Evolutionary conservation across 805 yeast species (phyloP).

Genomic region (Candida silvicultrix): DNA sequence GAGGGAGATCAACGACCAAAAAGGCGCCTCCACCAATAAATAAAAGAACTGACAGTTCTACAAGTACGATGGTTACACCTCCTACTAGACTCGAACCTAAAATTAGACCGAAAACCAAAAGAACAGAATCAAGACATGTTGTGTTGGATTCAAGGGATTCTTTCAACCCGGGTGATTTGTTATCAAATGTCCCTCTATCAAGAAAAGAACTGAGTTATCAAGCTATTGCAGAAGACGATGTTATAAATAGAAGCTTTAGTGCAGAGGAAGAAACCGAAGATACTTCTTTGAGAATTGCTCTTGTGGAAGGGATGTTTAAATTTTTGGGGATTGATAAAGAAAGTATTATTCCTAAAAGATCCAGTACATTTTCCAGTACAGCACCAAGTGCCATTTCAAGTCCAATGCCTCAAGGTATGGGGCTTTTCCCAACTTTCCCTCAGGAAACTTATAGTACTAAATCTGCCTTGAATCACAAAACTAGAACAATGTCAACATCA

Average conservation of each 20-base stretch:
- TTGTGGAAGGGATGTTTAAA: constrained; percentile 66
- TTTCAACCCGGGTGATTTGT: constrained; percentile 77
- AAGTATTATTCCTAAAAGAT: constrained; percentile 20
- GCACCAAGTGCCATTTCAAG: constrained; percentile 12
- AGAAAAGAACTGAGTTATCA: constrained; percentile 23
- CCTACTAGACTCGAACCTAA: constrained; percentile 10
- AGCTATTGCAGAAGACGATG: constrained; percentile 12
- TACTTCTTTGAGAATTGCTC: constrained; percentile 50
- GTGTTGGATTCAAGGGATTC: constrained; percentile 48
- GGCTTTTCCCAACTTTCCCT: constrained; percentile 7
- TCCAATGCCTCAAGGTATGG: constrained; percentile 12
- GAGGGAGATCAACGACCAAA: constrained; percentile 12
- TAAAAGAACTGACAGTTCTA: constrained; percentile 3
- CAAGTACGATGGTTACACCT: constrained; percentile 6
- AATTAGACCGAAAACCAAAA: constrained; percentile 8
- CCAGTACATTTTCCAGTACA: constrained; percentile 17
- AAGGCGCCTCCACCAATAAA: not conserved
- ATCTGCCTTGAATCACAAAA: not conserved
- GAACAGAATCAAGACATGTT: constrained; percentile 37
- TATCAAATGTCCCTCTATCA: constrained; percentile 73
- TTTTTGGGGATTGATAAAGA: constrained; percentile 55
- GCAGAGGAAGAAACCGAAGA: constrained; percentile 72
- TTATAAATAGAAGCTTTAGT: constrained; percentile 36
- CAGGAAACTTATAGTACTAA: constrained; percentile 4
- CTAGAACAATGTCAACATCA: constrained; percentile 11